phyloP scores from a whole-genome alignment of 441 rosid genomes.

The Populus hybrid region DNA sequence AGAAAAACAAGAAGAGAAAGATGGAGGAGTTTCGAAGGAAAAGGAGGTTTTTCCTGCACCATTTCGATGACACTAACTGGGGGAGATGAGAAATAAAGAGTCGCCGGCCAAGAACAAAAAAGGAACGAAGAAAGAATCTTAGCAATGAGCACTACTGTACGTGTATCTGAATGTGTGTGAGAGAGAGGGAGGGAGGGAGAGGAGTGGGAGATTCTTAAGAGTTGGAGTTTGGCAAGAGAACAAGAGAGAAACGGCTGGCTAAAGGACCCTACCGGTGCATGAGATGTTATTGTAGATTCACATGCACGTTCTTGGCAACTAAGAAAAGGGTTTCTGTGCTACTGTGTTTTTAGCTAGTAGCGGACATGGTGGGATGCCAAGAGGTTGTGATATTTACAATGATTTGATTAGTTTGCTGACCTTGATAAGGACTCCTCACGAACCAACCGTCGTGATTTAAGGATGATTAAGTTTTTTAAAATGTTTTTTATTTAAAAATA shows the following conservation, averaged over 20 bases:
- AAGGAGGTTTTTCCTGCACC: constrained; percentile 22
- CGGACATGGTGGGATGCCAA: neutral
- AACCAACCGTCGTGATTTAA: neutral
- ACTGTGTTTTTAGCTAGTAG: neutral
- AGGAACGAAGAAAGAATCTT: constrained; percentile 1
- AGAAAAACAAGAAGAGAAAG: constrained; percentile 21
- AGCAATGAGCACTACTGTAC: no score
- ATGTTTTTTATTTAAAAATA: no score
- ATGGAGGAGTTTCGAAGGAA: constrained; percentile 17
- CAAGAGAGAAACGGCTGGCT: constrained; percentile 71
- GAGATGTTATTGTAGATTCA: constrained; percentile 81
- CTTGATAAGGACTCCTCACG: constrained; percentile 17
- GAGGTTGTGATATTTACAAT: constrained; percentile 1
- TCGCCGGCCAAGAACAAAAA: neutral
- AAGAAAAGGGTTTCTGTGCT: neutral
- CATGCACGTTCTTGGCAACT: constrained; percentile 45
- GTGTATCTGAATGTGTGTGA: neutral
- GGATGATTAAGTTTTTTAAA: neutral
- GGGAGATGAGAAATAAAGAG: neutral
- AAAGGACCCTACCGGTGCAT: constrained; percentile 65
- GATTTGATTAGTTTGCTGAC: constrained; percentile 12
- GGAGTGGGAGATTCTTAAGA: constrained; percentile 42
- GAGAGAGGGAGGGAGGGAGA: constrained; percentile 4
- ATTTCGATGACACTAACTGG: no score
- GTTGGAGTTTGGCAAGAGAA: constrained; percentile 74